These are phyloP conservation scores for Crucibulum laeve DNA, from an alignment of 768 basidiomycete species.

Conservation along the genomic window DNA sequence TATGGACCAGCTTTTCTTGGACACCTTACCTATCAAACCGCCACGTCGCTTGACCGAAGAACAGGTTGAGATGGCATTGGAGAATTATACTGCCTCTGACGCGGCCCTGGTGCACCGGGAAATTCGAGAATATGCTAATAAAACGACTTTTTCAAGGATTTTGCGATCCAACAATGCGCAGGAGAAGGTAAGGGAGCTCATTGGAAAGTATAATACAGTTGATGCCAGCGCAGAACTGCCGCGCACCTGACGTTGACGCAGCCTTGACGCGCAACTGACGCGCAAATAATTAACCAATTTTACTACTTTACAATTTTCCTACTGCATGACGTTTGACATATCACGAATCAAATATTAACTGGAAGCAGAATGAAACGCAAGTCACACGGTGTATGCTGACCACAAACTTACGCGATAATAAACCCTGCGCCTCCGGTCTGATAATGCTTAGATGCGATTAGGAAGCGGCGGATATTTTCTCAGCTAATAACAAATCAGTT, in stretches of 20 bases:
- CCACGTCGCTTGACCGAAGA: not conserved
- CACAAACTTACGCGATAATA: conserved; percentile 60
- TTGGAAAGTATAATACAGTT: too few species aligned
- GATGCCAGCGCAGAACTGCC: too few species aligned
- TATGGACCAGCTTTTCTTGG: conserved; percentile 14
- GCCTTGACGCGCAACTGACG: too few species aligned
- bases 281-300: too few species aligned
- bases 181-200: not conserved
- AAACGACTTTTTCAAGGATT: not conserved
- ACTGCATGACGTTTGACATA: too few species aligned
- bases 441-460: conserved; percentile 46
- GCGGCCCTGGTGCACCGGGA: not conserved
- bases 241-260: too few species aligned
- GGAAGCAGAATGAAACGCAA: conserved; percentile 4
- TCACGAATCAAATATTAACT: too few species aligned
- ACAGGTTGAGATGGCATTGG: not conserved
- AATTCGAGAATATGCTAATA: not conserved
- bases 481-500: conserved; percentile 31
- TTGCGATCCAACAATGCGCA: not conserved
- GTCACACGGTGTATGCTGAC: not conserved
- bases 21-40: not conserved
- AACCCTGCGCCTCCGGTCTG: conserved; percentile 67
- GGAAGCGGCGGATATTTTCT: conserved; percentile 67
- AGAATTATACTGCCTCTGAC: not conserved
- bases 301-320: too few species aligned